Conservation (phyloP, 768 basidiomycete genomes). For the Lentinula detonsa region DNA sequence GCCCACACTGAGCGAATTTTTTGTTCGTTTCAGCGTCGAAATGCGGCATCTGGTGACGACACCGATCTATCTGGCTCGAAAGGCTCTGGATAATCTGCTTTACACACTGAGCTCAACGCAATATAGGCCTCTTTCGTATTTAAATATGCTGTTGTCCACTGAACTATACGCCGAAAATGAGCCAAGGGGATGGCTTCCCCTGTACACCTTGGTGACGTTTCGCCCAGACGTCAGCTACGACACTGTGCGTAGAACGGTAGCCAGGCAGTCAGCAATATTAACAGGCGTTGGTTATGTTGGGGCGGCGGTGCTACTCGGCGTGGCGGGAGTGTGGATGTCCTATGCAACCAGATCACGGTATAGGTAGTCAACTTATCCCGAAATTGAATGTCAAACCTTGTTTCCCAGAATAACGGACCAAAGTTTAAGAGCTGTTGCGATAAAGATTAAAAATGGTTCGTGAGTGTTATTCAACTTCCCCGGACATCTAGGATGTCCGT, state of each 20-base stretch:
- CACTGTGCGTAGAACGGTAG: conserved; percentile 65
- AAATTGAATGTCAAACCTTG: conserved; percentile 3
- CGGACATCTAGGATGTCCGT: neutral
- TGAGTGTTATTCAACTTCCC: neutral
- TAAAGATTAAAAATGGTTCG: conserved; percentile 2
- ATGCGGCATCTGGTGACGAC: conserved; percentile 93
- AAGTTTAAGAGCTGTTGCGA: neutral
- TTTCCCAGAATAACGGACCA: conserved; percentile 2
- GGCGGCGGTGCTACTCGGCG: conserved; percentile 31
- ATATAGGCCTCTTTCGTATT: conserved; percentile 37
- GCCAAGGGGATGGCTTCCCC: conserved; percentile 80
- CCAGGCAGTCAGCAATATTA: conserved; percentile 63
- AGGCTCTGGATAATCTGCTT: conserved; percentile 72
- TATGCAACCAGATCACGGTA: neutral
- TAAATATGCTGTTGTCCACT: conserved; percentile 40
- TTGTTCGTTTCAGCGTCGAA: conserved; percentile 57
- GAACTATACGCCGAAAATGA: conserved; percentile 53
- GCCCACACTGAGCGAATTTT: conserved; percentile 16
- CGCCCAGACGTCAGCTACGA: conserved; percentile 92
- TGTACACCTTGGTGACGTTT: conserved; percentile 98
- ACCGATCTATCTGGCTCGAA: conserved; percentile 69
- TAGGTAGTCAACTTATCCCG: neutral
- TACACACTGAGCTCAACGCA: conserved; percentile 53
- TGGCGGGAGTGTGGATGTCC: conserved; percentile 33
- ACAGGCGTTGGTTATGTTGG: conserved; percentile 43